Evolutionary conservation across 768 basidiomycete species (phyloP).

Genomic region (Amanita subjunquillea): DNA sequence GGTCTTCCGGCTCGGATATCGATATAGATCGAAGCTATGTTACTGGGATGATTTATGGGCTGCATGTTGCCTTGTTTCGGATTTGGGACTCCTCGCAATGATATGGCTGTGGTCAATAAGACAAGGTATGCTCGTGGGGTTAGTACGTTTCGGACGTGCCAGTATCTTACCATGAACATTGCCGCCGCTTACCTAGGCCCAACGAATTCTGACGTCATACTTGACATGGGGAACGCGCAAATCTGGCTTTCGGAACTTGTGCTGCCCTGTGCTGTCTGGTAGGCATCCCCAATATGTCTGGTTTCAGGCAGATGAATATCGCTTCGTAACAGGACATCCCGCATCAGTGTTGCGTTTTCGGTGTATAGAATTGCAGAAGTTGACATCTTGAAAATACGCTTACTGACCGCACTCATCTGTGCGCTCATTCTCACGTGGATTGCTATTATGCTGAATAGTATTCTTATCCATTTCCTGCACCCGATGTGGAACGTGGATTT

Average conservation of each 20-base stretch:
- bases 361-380: neutral
- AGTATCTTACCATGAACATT: neutral
- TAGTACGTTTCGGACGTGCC: neutral
- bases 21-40: slow-evolving; percentile 8
- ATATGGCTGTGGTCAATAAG: slow-evolving; percentile 8
- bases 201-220: neutral
- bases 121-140: slow-evolving; percentile 1
- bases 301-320: neutral
- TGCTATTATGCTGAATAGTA: slow-evolving; percentile 7
- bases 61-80: slow-evolving; percentile 9
- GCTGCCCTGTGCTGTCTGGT: slow-evolving; percentile 1
- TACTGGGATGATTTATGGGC: slow-evolving; percentile 18
- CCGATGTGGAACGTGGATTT: slow-evolving; percentile 8
- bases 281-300: neutral
- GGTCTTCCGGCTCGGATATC: slow-evolving; percentile 10
- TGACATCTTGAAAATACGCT: slow-evolving; percentile 1
- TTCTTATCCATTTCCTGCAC: slow-evolving; percentile 6
- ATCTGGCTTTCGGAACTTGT: slow-evolving; percentile 1
- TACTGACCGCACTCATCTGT: slow-evolving; percentile 3
- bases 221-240: neutral
- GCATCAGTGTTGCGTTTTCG: slow-evolving; percentile 4
- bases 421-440: slow-evolving; percentile 6
- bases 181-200: neutral
- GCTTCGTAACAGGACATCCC: slow-evolving; percentile 1
- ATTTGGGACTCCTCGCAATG: slow-evolving; percentile 6